Conservation (phyloP, 1,139 yeast species). For the Hyphopichia wangnamkhiaoensis region DNA sequence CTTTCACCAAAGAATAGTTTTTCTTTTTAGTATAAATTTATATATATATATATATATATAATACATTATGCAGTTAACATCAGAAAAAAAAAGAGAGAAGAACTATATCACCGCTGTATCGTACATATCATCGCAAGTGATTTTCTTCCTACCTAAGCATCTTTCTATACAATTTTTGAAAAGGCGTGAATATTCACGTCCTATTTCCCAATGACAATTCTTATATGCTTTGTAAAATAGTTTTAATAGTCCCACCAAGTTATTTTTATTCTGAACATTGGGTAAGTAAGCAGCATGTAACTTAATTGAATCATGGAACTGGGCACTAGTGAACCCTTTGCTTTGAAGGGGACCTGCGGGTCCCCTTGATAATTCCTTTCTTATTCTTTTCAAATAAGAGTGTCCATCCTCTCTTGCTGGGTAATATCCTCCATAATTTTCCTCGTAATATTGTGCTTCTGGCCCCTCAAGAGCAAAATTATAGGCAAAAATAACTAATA, state of each 20-base stretch:
- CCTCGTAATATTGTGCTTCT: constrained; percentile 24
- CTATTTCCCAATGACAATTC: constrained; percentile 55
- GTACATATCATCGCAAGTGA: constrained; percentile 52
- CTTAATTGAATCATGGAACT: constrained; percentile 16
- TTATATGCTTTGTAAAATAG: constrained; percentile 39
- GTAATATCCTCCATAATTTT: constrained; percentile 27
- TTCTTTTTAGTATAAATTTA: neutral
- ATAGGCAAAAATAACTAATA: constrained; percentile 6
- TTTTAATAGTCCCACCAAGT: constrained; percentile 49
- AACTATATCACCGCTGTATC: constrained; percentile 4
- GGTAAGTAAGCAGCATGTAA: constrained; percentile 14
- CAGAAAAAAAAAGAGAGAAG: neutral
- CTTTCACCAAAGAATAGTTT: constrained; percentile 9
- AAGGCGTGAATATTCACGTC: constrained; percentile 53
- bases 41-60: neutral
- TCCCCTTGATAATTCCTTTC: constrained; percentile 35
- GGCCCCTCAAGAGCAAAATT: constrained; percentile 5
- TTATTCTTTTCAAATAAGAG: constrained; percentile 34
- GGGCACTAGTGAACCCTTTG: constrained; percentile 3
- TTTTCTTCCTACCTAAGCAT: constrained; percentile 46
- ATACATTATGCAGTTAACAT: neutral
- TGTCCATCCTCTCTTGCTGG: constrained; percentile 37
- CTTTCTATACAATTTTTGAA: constrained; percentile 54
- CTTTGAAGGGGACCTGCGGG: constrained; percentile 11
- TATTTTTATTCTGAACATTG: constrained; percentile 20